These are phyloP conservation scores for Tricholomella constricta DNA, from an alignment of 768 basidiomycete species.

Conservation along the genomic window DNA sequence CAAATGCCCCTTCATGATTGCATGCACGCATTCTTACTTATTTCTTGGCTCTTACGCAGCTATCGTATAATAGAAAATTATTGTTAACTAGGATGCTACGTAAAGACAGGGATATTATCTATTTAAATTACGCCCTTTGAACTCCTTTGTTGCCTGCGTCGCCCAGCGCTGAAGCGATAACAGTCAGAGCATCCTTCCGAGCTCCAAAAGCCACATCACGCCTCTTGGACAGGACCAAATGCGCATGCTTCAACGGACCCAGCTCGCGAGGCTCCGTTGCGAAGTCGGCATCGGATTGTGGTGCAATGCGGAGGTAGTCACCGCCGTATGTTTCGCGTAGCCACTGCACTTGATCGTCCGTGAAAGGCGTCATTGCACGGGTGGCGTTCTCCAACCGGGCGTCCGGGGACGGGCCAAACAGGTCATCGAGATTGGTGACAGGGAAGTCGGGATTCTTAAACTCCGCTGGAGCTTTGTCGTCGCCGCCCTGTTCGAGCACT, in stretches of 20 bases:
- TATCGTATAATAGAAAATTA: slow-evolving; percentile 8
- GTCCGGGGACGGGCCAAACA: slow-evolving; percentile 20
- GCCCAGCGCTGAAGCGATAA: slow-evolving; percentile 31
- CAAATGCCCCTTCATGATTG: neutral
- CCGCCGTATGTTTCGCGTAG: slow-evolving; percentile 39
- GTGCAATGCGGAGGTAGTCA: slow-evolving; percentile 52
- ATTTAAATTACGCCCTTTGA: slow-evolving; percentile 11
- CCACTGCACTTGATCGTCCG: slow-evolving; percentile 7
- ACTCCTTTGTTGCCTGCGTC: slow-evolving; percentile 1
- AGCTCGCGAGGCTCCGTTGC: slow-evolving; percentile 29
- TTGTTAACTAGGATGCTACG: slow-evolving; percentile 3
- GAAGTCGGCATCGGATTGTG: slow-evolving; percentile 27
- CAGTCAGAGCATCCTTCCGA: slow-evolving; percentile 39
- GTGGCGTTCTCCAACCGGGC: slow-evolving; percentile 2
- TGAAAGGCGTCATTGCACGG: neutral
- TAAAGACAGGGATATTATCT: neutral
- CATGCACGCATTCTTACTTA: neutral
- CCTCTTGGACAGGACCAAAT: slow-evolving; percentile 43
- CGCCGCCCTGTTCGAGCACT: slow-evolving; percentile 21
- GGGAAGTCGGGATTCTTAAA: slow-evolving; percentile 24
- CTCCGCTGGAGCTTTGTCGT: slow-evolving; percentile 18
- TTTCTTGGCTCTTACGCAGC: neutral
- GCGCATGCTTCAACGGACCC: slow-evolving; percentile 46
- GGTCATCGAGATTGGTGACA: slow-evolving; percentile 23
- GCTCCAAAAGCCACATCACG: slow-evolving; percentile 41